phyloP scores from a whole-genome alignment of 169 alveolate species.

The Cryptosporidium xiaoi region DNA sequence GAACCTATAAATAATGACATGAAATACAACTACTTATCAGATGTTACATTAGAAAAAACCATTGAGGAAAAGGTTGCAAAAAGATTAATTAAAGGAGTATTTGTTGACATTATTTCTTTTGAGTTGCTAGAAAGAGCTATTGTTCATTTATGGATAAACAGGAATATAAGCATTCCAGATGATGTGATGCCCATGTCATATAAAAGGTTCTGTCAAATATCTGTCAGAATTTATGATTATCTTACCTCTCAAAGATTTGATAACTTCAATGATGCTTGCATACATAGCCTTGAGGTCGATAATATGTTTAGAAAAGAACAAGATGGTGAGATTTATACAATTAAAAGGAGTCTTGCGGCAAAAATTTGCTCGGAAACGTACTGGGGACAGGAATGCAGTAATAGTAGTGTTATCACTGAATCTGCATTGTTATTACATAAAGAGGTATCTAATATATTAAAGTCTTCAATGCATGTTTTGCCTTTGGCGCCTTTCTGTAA shows the following conservation, averaged over 20 bases:
- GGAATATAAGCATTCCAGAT: background rate
- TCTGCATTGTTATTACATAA: slow-evolving; percentile 23
- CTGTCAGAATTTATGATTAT: slow-evolving; percentile 29
- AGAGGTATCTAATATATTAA: background rate
- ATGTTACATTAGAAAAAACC: slow-evolving; percentile 2
- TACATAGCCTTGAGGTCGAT: slow-evolving; percentile 17
- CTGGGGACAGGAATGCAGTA: slow-evolving; percentile 50
- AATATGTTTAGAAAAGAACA: slow-evolving; percentile 26
- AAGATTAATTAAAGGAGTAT: slow-evolving; percentile 46
- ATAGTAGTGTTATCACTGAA: slow-evolving; percentile 1
- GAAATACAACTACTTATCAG: slow-evolving; percentile 13
- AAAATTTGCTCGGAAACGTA: slow-evolving; percentile 45
- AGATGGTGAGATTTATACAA: slow-evolving; percentile 46
- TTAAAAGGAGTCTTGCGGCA: slow-evolving; percentile 17
- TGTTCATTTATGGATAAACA: slow-evolving; percentile 28
- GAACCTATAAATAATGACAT: background rate
- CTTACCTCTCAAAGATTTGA: slow-evolving; percentile 30
- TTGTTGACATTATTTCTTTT: slow-evolving; percentile 57
- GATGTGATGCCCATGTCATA: slow-evolving; percentile 36
- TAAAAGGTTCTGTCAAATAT: slow-evolving; percentile 23
- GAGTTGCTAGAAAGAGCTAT: slow-evolving; percentile 38
- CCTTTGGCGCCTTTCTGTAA: slow-evolving; percentile 27
- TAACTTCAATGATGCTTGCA: slow-evolving; percentile 32
- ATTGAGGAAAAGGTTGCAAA: slow-evolving; percentile 11
- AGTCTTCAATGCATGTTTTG: slow-evolving; percentile 13